Evolutionary conservation across 805 yeast genomes (phyloP).

Genomic region (Saccharomycopsis amapae): DNA sequence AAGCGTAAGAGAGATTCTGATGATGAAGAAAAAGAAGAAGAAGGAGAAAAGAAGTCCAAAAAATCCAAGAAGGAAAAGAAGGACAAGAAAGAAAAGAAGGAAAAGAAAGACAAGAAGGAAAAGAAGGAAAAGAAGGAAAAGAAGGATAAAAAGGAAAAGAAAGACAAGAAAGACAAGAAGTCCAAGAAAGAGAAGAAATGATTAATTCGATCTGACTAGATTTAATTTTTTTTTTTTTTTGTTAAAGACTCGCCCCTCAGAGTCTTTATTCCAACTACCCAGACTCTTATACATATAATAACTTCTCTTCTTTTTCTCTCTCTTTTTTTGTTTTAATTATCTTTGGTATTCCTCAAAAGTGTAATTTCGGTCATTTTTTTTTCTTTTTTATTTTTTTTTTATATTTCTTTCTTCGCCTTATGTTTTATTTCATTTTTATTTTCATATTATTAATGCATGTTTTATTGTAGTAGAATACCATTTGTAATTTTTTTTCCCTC

Average conservation of each 20-base stretch:
- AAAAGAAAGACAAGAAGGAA: constrained; percentile 14
- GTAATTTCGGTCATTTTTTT: too few species aligned
- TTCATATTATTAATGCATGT: not conserved
- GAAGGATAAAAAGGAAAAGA: constrained; percentile 14
- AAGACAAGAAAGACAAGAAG: constrained; percentile 11
- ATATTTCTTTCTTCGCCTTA: not conserved
- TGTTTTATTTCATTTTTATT: not conserved
- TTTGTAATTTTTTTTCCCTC: not conserved
- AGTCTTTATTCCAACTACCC: too few species aligned
- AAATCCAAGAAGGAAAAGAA: constrained; percentile 10
- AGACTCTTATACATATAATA: too few species aligned
- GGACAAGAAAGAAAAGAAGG: constrained; percentile 16
- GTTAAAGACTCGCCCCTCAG: too few species aligned
- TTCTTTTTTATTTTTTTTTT: not conserved
- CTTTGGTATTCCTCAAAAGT: too few species aligned
- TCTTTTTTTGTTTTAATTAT: too few species aligned
- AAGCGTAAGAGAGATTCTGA: constrained; percentile 30
- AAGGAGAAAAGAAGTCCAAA: constrained; percentile 31
- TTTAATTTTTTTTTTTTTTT: too few species aligned
- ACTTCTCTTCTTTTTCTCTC: not conserved
- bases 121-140: constrained; percentile 18
- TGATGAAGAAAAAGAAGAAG: constrained; percentile 27
- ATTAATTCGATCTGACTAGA: too few species aligned
- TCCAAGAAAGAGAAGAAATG: constrained; percentile 7
- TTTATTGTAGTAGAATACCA: not conserved